Base-by-base conservation (phyloP, 2,329 filamentous ascomycete genomes). In the Mycosphaerelloides madeirae region DNA sequence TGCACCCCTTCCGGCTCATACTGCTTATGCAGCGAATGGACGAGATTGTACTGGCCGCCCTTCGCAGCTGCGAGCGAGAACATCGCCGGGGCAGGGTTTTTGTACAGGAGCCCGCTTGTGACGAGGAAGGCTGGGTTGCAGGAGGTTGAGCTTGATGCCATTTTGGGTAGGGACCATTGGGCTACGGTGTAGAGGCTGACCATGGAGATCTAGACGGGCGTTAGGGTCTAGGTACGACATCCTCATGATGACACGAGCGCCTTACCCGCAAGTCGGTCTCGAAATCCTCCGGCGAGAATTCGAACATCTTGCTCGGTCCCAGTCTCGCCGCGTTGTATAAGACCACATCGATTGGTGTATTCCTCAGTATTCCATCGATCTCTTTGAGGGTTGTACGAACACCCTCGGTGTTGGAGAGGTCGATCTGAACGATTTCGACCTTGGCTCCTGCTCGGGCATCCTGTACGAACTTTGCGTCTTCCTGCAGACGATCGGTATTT, bases 291-390 rank as follows among this genome's bases (percentile, higher is more conserved):
- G 72, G 65, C 3, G 53, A 50, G 25, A 67, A 67, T 14, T 65
- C 59, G 6, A 76, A 55, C 1, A 73, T 57, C 1, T 64, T 56
- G 8, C 65, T 69, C 1, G 64, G 60, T 9, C 63, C 63, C 2
- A 76, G 68, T 0, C 69, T 59, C 2, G 74, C 74, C 0, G 74
- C 73, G 49, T 78, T 77, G 64, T 69, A 77, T 35, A 74, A 68
- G 1, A 77, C 60, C 9, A 68, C 68, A 33, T 75, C 69, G 1
- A 75, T 29, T 8, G 44, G 62, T 2, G 57, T 53, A 29, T 63
- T 66, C 14, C 48, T 49, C 9, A 59, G 38, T n/a, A 66, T 53
- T 8, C 65, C 62, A 13, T 69, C 69, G 5, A 71, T 61, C 18
- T 70, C 54, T 7, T 63, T 52, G 0, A 77, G 63, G 0, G 66